Percentiles rank a stretch among this genome's conserved stretches.
phyloP scores from a whole-genome alignment of 768 basidiomycete species.

The Suillus alpinus region DNA sequence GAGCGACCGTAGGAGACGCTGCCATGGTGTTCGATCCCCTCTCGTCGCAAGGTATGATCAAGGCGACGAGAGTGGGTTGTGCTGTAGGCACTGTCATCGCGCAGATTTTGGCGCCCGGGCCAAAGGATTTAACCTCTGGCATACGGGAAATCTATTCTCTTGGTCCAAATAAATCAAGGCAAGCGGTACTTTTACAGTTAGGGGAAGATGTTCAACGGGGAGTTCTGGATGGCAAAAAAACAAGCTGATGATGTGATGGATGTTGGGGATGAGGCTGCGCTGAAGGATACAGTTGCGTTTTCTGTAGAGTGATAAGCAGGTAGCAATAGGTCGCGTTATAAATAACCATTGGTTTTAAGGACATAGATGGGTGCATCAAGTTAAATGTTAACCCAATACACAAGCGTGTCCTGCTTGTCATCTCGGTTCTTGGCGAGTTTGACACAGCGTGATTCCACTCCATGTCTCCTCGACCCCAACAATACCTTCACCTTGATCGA shows the following conservation, averaged over 20 bases:
- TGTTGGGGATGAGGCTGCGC: slow-evolving; percentile 8
- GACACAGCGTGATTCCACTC: slow-evolving; percentile 7
- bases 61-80: slow-evolving; percentile 29
- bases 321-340: slow-evolving; percentile 18
- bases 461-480: slow-evolving; percentile 14
- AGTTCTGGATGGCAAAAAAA: slow-evolving; percentile 2
- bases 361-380: neutral
- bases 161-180: slow-evolving; percentile 3
- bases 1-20: slow-evolving; percentile 36
- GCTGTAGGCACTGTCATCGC: slow-evolving; percentile 19
- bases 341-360: neutral
- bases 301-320: slow-evolving; percentile 14
- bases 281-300: slow-evolving; percentile 3
- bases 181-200: slow-evolving; percentile 4
- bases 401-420: neutral
- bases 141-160: slow-evolving; percentile 4
- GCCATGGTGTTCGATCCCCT: slow-evolving; percentile 39
- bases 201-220: slow-evolving; percentile 4
- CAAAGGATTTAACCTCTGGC: neutral
- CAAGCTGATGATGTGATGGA: slow-evolving; percentile 14
- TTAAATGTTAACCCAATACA: slow-evolving; percentile 5
- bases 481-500: slow-evolving; percentile 19
- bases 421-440: slow-evolving; percentile 6
- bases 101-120: neutral
- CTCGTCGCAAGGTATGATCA: slow-evolving; percentile 40